Conservation (phyloP, 202 grass and related monocot genomes). For the Saccharum hybrid region DNA sequence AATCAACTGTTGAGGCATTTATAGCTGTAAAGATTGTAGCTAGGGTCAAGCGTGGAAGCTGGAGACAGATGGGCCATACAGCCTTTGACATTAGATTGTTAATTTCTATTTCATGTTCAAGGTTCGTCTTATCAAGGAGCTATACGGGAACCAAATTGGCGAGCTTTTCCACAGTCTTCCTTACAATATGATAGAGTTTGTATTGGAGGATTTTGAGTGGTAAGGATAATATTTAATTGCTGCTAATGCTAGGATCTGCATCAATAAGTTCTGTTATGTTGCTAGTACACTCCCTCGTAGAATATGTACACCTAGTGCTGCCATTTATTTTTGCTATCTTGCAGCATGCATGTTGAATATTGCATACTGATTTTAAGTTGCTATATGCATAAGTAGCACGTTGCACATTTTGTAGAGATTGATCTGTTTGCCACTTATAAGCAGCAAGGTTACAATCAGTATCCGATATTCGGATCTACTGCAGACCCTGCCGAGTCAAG, state of each 20-base stretch:
- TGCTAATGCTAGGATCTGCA: slow-evolving; percentile 4
- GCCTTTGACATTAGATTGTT: slow-evolving; percentile 17
- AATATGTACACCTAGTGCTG: not conserved
- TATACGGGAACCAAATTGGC: slow-evolving; percentile 91
- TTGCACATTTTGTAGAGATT: too few species aligned
- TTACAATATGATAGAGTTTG: slow-evolving; percentile 90
- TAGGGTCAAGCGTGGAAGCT: not conserved
- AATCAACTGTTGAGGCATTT: not conserved
- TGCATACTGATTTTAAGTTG: too few species aligned
- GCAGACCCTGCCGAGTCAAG: slow-evolving; percentile 71
- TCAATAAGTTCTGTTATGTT: slow-evolving; percentile 6
- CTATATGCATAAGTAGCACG: too few species aligned
- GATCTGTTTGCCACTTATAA: slow-evolving; percentile 42
- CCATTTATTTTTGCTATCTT: slow-evolving; percentile 19
- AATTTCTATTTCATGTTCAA: slow-evolving; percentile 53
- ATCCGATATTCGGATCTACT: slow-evolving; percentile 78
- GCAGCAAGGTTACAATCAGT: slow-evolving; percentile 87
- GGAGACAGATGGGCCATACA: not conserved
- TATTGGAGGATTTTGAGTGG: slow-evolving; percentile 92
- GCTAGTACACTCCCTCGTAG: too few species aligned
- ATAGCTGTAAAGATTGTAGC: not conserved
- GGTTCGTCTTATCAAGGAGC: slow-evolving; percentile 93
- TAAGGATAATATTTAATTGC: slow-evolving; percentile 41
- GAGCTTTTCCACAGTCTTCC: slow-evolving; percentile 83
- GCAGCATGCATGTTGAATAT: not conserved